A percentile compares a stretch with the other conserved stretches of the same genome.
Conservation (phyloP, 176 grass and related monocot genomes). For the Eragrostis nindensis region DNA sequence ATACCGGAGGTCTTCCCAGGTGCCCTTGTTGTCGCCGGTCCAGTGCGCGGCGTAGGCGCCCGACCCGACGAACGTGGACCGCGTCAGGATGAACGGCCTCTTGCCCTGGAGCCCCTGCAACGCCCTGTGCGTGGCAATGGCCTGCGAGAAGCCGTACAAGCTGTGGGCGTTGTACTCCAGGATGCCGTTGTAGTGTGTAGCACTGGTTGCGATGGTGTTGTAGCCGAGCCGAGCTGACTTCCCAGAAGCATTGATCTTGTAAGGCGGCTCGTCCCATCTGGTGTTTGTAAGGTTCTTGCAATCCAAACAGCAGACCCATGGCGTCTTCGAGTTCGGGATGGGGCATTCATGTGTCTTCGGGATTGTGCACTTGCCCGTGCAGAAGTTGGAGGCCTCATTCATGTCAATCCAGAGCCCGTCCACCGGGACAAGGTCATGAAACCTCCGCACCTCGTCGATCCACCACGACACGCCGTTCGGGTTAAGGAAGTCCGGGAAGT, state of each 20-base stretch:
- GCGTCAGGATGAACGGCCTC: conserved; percentile 84
- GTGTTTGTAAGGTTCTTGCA: conserved; percentile 95
- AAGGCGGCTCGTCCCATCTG: conserved; percentile 88
- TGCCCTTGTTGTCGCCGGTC: conserved; percentile 96
- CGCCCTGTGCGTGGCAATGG: conserved; percentile 78
- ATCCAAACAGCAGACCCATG: conserved; percentile 92
- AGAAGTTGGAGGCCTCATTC: conserved; percentile 98
- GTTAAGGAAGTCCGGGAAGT: conserved; percentile 91
- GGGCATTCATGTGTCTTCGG: conserved; percentile 70
- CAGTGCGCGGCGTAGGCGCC: conserved; percentile 83
- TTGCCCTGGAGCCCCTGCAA: conserved; percentile 71
- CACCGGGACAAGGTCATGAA: conserved; percentile 79
- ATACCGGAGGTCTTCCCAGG: conserved; percentile 80
- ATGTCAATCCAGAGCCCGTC: conserved; percentile 98
- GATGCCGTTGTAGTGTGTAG: conserved; percentile 66
- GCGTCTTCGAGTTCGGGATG: conserved; percentile 48
- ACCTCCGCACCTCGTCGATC: conserved; percentile 86
- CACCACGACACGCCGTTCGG: conserved; percentile 77
- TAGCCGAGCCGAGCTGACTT: conserved; percentile 59
- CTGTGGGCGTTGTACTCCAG: conserved; percentile 92
- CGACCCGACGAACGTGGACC: conserved; percentile 78
- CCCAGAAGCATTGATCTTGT: conserved; percentile 96
- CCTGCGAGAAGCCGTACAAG: conserved; percentile 85
- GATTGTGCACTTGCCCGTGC: conserved; percentile 81
- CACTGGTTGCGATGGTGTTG: conserved; percentile 86